Evolutionary conservation across 2,329 filamentous ascomycete species (phyloP), one percentile per base, ranked within the genome.

Genomic region (Epichloe gansuensis): DNA sequence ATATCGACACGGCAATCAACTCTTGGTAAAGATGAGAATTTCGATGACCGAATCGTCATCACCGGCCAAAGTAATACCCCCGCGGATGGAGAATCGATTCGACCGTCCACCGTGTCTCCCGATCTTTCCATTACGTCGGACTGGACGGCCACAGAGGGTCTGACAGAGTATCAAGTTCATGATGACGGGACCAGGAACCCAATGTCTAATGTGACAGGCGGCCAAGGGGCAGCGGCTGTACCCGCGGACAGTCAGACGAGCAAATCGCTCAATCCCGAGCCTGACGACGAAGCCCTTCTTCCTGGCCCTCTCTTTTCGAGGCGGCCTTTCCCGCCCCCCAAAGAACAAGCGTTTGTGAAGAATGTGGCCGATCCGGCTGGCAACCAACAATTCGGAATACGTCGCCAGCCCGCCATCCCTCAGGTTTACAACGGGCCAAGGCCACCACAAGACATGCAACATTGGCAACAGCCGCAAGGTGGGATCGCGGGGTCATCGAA

Each of bases 91-190:
- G 56, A 52, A 8, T 13, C 46, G 5, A n/a, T 51, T n/a, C 43
- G 46, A 21, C 47, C 35, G 4, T 42, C 45, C 7, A 52, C 50
- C 6, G 52, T 56, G n/a, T 57, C 54, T 13, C 56, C 56, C 2
- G 52, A 54, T 7, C 23, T 48, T 25, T 57, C 52, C 21, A 40
- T 44, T 0, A 23, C 46, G 3, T 57, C 55, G 3, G 55, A 51
- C 31, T 40, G 27, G 36, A 48, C 47, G 13, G 27, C 17, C 17
- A 39, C 39, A 3, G 42, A 40, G n/a, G 36, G 50, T 35, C 8
- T 42, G n/a, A 12, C 9, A 23, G 45, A 47, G 13, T 15, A 12
- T 13, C 17, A 49, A 17, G 38, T 17, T 2, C 13, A 17, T 17
- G 17, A 43, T 7, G 12, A 25, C 31, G 27, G 21, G 27, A 8